Conservation (phyloP, 1,139 yeast genomes). For the Suhomyces kunorum region DNA sequence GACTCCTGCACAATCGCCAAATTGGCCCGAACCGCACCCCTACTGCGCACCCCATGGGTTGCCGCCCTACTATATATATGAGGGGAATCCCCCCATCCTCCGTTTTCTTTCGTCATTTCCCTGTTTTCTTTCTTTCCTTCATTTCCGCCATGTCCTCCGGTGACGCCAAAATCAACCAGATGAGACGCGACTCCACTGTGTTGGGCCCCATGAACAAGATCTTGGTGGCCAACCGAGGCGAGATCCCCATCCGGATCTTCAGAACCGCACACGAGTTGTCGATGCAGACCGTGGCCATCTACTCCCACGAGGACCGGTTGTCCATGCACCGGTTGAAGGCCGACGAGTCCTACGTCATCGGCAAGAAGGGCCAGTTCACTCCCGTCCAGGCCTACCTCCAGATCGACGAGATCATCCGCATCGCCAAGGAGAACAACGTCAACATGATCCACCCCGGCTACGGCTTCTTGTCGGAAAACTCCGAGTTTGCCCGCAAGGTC, state of each 20-base stretch:
- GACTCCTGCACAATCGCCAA: conserved; percentile 9
- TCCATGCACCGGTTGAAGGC: conserved; percentile 95
- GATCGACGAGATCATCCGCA: conserved; percentile 89
- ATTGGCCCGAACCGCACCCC: too few relatives aligned
- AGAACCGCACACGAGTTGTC: conserved; percentile 97
- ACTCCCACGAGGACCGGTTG: conserved; percentile 93
- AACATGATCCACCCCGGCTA: conserved; percentile 99
- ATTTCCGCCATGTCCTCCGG: not conserved
- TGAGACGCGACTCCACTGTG: conserved; percentile 65
- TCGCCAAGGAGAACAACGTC: conserved; percentile 85
- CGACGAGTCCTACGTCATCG: conserved; percentile 91
- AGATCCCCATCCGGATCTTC: conserved; percentile 85
- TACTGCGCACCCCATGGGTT: not conserved
- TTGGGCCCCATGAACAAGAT: conserved; percentile 71
- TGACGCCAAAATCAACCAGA: conserved; percentile 40
- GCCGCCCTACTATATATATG: conserved; percentile 2
- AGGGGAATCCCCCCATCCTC: not conserved
- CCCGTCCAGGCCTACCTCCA: conserved; percentile 97
- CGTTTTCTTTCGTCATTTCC: not conserved
- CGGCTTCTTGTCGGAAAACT: conserved; percentile 92
- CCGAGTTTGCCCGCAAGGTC: conserved; percentile 91
- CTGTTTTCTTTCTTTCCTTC: not conserved
- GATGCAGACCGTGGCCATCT: conserved; percentile 96
- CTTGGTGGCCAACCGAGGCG: conserved; percentile 95
- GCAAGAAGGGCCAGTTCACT: conserved; percentile 82